phyloP scores from a whole-genome alignment of 768 basidiomycete genomes.

The Termitomyces sp. region DNA sequence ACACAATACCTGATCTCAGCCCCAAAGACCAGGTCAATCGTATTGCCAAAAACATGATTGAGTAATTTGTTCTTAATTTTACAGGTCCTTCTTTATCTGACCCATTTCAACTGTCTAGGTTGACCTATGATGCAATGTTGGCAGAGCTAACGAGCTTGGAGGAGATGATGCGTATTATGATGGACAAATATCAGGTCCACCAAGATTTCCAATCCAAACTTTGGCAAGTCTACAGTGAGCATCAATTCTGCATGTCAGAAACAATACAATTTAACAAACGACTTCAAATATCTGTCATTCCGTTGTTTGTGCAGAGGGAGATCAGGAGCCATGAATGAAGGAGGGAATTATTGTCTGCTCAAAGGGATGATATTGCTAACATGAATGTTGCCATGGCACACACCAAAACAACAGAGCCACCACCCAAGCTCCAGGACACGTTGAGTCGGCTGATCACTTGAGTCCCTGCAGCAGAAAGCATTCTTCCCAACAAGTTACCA shows the following conservation, averaged over 20 bases:
- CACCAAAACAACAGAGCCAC: no score
- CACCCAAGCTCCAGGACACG: no score
- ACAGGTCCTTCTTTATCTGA: neutral
- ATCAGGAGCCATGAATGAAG: no score
- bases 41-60: constrained; percentile 96
- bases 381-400: no score
- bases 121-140: constrained; percentile 88
- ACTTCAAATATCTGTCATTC: no score
- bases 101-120: constrained; percentile 37
- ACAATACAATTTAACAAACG: neutral
- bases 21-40: constrained; percentile 85
- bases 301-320: no score
- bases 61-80: constrained; percentile 46
- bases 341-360: no score
- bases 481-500: no score
- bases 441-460: no score
- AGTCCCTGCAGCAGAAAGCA: no score
- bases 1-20: constrained; percentile 67
- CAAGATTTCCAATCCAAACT: constrained; percentile 84
- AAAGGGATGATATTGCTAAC: no score
- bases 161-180: constrained; percentile 95
- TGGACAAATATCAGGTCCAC: constrained; percentile 83
- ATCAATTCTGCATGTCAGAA: neutral
- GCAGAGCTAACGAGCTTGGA: constrained; percentile 96
- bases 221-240: constrained; percentile 93